Evolutionary conservation across 352 stramenopile genomes (phyloP).

Genomic region (Phytophthora foliorum): DNA sequence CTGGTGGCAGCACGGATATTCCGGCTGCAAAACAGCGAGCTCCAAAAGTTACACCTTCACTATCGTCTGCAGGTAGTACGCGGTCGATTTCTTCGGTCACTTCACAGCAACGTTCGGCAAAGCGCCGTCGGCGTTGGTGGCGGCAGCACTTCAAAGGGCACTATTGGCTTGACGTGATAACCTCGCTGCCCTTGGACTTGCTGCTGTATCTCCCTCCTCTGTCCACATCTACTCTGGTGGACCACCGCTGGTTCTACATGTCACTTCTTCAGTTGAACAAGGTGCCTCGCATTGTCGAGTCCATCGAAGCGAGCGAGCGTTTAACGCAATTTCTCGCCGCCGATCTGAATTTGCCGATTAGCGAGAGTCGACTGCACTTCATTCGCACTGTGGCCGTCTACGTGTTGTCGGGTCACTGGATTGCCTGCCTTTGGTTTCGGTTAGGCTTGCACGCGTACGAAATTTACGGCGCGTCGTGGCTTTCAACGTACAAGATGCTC

Average conservation of each 20-base stretch:
- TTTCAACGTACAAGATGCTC: slow-evolving; percentile 67
- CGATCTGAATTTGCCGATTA: slow-evolving; percentile 62
- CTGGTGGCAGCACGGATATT: slow-evolving; percentile 24
- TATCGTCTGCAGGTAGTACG: slow-evolving; percentile 11
- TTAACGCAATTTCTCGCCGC: slow-evolving; percentile 60
- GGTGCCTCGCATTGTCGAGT: slow-evolving; percentile 55
- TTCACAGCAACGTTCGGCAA: background rate
- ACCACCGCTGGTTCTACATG: slow-evolving; percentile 67
- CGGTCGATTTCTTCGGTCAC: background rate
- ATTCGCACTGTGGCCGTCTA: slow-evolving; percentile 60
- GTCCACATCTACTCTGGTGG: slow-evolving; percentile 8
- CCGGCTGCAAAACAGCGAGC: slow-evolving; percentile 1
- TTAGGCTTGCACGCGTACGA: slow-evolving; percentile 55
- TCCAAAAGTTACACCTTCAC: background rate
- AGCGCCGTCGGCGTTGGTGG: slow-evolving; percentile 16
- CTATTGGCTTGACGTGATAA: slow-evolving; percentile 44
- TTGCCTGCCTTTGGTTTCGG: slow-evolving; percentile 73
- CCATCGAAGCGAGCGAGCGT: slow-evolving; percentile 59
- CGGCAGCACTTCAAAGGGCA: slow-evolving; percentile 9
- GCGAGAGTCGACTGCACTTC: slow-evolving; percentile 64
- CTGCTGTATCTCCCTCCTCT: slow-evolving; percentile 56
- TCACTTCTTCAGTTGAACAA: slow-evolving; percentile 74
- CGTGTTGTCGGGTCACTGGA: slow-evolving; percentile 72
- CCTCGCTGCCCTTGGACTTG: slow-evolving; percentile 57
- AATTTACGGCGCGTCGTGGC: slow-evolving; percentile 64